Conservation (phyloP, 352 stramenopile genomes). For the Peronospora destructor region DNA sequence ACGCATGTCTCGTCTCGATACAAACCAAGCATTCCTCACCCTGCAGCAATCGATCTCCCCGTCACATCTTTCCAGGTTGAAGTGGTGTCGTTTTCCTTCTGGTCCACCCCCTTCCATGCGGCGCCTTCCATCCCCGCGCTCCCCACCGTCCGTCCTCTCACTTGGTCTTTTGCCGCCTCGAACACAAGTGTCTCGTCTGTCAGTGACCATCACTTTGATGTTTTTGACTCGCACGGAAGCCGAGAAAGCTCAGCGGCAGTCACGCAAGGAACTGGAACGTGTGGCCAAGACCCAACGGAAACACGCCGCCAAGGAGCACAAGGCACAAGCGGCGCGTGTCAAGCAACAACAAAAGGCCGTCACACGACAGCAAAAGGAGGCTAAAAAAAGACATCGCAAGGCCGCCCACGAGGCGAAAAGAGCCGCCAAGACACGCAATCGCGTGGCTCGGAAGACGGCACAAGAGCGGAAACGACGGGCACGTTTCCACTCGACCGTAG, state of each 20-base stretch:
- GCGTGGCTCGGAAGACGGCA: conserved; percentile 17
- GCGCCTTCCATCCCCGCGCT: conserved; percentile 13
- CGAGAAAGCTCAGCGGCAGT: conserved; percentile 18
- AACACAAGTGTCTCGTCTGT: conserved; percentile 1
- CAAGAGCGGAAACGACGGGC: conserved; percentile 10
- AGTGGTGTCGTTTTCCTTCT: not conserved
- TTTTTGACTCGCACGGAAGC: conserved; percentile 24
- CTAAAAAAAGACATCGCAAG: conserved; percentile 8
- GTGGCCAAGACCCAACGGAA: conserved; percentile 24
- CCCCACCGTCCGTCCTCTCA: conserved; percentile 11
- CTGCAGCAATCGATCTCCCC: not conserved
- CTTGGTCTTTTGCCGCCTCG: conserved; percentile 26
- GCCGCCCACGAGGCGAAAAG: conserved; percentile 15
- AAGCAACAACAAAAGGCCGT: not conserved
- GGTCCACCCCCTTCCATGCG: conserved; percentile 5
- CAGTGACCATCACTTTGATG: conserved; percentile 16
- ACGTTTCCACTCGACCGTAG: not conserved
- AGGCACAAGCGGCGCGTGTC: too few species aligned
- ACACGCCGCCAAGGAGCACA: conserved; percentile 7
- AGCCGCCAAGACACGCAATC: conserved; percentile 18
- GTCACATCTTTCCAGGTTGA: not conserved
- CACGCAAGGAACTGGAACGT: conserved; percentile 24
- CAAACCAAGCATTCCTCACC: too few species aligned
- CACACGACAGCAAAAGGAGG: conserved; percentile 16
- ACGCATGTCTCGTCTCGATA: too few species aligned